Conservation (phyloP, 306 rosid genomes). For the Lathyrus aphaca region DNA sequence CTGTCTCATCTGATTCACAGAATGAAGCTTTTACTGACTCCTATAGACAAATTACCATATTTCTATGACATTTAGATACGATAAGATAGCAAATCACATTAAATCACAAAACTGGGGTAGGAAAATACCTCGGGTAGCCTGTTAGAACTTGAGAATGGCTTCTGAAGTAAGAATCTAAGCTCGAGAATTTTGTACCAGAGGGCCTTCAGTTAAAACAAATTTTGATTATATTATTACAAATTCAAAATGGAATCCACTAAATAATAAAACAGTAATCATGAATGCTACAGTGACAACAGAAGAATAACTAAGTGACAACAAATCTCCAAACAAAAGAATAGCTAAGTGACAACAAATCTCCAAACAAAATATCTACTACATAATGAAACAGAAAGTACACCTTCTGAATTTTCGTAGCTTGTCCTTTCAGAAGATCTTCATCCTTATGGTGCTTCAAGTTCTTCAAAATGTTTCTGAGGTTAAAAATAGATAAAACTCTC, state of each 20-base stretch:
- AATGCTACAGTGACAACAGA: slow-evolving; percentile 18
- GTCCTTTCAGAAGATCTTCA: slow-evolving; percentile 86
- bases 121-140: slow-evolving; percentile 82
- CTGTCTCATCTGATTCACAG: slow-evolving; percentile 61
- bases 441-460: slow-evolving; percentile 80
- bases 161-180: slow-evolving; percentile 83
- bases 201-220: slow-evolving; percentile 53
- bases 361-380: background rate
- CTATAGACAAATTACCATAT: slow-evolving; percentile 53
- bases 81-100: slow-evolving; percentile 26
- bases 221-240: background rate
- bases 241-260: slow-evolving; percentile 24
- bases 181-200: slow-evolving; percentile 93
- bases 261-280: background rate
- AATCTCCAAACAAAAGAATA: slow-evolving; percentile 5
- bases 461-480: slow-evolving; percentile 65
- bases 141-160: slow-evolving; percentile 78
- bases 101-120: slow-evolving; percentile 27
- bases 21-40: slow-evolving; percentile 67
- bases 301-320: too few species aligned
- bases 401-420: slow-evolving; percentile 88
- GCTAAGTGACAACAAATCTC: slow-evolving; percentile 1
- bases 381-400: slow-evolving; percentile 43
- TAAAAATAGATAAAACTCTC: slow-evolving; percentile 13
- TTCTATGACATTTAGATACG: slow-evolving; percentile 23